Conservation (phyloP, 257 asterid species). For the Verbena officinalis region DNA sequence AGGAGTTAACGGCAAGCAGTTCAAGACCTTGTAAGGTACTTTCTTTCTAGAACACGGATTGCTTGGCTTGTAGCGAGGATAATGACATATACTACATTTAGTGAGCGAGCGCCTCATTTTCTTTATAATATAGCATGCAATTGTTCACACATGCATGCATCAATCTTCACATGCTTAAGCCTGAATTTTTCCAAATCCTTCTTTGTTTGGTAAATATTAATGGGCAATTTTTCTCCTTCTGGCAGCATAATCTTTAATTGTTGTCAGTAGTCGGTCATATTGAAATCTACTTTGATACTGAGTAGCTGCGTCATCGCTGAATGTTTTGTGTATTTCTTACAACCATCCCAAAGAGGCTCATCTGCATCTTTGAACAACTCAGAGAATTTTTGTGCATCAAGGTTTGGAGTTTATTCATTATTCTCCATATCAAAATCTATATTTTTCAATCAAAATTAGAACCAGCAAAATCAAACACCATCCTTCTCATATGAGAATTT, state of each 20-base stretch:
- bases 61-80: neutral
- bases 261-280: neutral
- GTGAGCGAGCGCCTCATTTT: neutral
- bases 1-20: conserved; percentile 10
- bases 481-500: neutral
- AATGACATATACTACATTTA: neutral
- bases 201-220: neutral
- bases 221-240: neutral
- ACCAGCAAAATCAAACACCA: neutral
- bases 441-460: neutral
- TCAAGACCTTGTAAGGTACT: neutral
- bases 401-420: neutral
- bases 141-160: neutral
- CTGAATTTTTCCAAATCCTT: neutral
- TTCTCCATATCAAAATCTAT: neutral
- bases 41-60: neutral
- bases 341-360: neutral
- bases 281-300: neutral
- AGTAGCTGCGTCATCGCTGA: neutral
- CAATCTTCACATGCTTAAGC: neutral
- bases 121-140: neutral
- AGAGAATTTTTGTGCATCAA: neutral
- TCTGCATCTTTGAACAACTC: neutral
- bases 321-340: neutral
- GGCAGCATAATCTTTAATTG: neutral